phyloP scores from a whole-genome alignment of 164 flowering plant genomes.

The Warburgia ugandensis region DNA sequence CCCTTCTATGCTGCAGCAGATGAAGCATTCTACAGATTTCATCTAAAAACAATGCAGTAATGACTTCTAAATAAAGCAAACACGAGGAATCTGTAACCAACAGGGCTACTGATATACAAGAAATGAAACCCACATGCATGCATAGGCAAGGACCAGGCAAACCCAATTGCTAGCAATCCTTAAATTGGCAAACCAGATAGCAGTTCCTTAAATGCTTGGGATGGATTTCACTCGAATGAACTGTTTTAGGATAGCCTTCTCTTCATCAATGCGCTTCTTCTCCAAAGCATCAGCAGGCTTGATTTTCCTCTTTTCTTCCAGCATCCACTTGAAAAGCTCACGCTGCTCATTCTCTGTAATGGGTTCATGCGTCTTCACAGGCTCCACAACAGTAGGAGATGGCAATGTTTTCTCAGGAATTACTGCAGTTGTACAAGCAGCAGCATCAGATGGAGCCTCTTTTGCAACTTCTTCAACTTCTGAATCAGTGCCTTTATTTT shows the following conservation, averaged over 20 bases:
- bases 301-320: constrained; percentile 81
- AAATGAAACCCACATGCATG: too few relatives aligned
- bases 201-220: constrained; percentile 24
- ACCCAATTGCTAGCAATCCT: too few relatives aligned
- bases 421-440: too few relatives aligned
- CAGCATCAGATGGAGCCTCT: constrained; percentile 23
- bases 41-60: too few relatives aligned
- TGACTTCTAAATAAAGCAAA: too few relatives aligned
- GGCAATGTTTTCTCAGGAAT: too few relatives aligned
- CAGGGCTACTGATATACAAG: too few relatives aligned
- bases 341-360: constrained; percentile 66
- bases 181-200: too few relatives aligned
- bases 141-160: too few relatives aligned
- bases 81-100: too few relatives aligned
- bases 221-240: constrained; percentile 56
- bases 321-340: constrained; percentile 73
- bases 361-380: constrained; percentile 35
- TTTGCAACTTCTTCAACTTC: constrained; percentile 27
- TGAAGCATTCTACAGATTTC: too few relatives aligned
- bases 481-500: constrained; percentile 29
- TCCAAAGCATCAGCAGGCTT: constrained; percentile 54
- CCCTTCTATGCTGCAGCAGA: too few relatives aligned
- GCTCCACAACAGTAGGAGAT: constrained; percentile 15
- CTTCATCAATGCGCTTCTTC: constrained; percentile 75
- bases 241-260: constrained; percentile 76